Evolutionary conservation across 1,139 yeast species (phyloP).

Genomic region (Taphrina communis): DNA sequence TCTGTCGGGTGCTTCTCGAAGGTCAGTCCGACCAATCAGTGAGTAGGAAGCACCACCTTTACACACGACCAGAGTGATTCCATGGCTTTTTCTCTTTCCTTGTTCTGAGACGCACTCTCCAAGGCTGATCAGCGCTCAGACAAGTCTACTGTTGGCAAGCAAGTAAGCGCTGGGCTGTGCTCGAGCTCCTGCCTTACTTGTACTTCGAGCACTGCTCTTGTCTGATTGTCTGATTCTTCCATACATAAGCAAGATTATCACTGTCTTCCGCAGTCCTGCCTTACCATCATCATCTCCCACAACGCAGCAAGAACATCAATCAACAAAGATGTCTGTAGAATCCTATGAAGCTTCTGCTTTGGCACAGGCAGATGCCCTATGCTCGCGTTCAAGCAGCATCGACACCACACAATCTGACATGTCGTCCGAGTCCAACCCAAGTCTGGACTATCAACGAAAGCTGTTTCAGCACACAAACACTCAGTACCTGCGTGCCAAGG

Average conservation of each 20-base stretch:
- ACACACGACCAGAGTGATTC: background rate
- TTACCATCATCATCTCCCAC: background rate
- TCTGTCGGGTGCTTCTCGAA: background rate
- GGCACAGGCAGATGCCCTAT: constrained; percentile 18
- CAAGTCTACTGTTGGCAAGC: too few species aligned
- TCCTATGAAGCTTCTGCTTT: constrained; percentile 12
- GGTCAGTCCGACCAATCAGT: background rate
- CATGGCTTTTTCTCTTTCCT: background rate
- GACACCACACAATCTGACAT: background rate
- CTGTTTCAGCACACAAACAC: constrained; percentile 36
- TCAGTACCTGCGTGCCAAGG: constrained; percentile 38
- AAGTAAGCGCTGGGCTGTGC: too few species aligned
- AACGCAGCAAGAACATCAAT: background rate
- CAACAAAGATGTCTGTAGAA: constrained; percentile 17
- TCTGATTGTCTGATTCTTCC: too few species aligned
- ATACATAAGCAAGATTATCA: too few species aligned
- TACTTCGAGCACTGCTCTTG: too few species aligned
- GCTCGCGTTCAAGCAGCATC: constrained; percentile 25
- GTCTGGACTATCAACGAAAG: constrained; percentile 21
- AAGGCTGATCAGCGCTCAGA: background rate
- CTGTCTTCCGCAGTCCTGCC: too few species aligned
- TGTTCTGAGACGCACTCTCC: background rate
- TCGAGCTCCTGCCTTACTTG: too few species aligned
- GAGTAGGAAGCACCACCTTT: background rate
- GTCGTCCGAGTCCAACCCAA: constrained; percentile 10